Evolutionary conservation across 148 eudicot genomes (phyloP).

Genomic region (Gaultheria prostrata): DNA sequence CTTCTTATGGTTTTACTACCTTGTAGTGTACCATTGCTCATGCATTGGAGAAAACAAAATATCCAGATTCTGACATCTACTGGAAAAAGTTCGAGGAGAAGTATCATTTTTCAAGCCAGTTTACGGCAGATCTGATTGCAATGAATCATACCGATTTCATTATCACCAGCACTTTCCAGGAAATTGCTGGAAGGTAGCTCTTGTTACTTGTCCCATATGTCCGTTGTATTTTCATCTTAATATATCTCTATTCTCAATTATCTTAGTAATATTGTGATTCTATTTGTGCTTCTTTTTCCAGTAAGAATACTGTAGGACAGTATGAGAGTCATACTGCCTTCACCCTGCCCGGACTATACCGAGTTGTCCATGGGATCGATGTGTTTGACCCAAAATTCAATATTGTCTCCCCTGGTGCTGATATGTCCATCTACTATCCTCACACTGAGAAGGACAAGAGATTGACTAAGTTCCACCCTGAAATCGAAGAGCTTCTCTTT

Average conservation of each 20-base stretch:
- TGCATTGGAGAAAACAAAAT: slow-evolving; percentile 92
- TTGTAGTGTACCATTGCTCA: slow-evolving; percentile 93
- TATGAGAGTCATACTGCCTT: slow-evolving; percentile 88
- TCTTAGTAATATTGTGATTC: neutral
- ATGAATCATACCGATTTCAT: slow-evolving; percentile 96
- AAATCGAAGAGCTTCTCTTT: slow-evolving; percentile 80
- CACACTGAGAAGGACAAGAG: slow-evolving; percentile 72
- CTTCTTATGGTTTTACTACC: neutral
- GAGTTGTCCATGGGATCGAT: slow-evolving; percentile 94
- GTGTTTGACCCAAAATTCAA: slow-evolving; percentile 98
- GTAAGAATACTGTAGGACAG: slow-evolving; percentile 97
- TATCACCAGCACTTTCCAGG: slow-evolving; percentile 99
- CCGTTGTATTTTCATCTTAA: neutral
- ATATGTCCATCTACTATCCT: slow-evolving; percentile 76
- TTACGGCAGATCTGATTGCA: slow-evolving; percentile 96
- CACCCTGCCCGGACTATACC: slow-evolving; percentile 91
- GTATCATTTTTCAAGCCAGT: slow-evolving; percentile 93
- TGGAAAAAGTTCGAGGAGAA: slow-evolving; percentile 88
- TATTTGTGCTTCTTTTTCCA: slow-evolving; percentile 21
- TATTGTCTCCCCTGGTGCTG: slow-evolving; percentile 97
- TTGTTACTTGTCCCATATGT: neutral
- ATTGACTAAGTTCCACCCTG: slow-evolving; percentile 78
- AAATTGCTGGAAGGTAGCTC: slow-evolving; percentile 84
- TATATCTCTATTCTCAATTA: neutral
- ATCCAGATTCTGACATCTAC: slow-evolving; percentile 90